Conservation (phyloP, 2,329 filamentous ascomycete genomes). For the Capronia coronata region DNA sequence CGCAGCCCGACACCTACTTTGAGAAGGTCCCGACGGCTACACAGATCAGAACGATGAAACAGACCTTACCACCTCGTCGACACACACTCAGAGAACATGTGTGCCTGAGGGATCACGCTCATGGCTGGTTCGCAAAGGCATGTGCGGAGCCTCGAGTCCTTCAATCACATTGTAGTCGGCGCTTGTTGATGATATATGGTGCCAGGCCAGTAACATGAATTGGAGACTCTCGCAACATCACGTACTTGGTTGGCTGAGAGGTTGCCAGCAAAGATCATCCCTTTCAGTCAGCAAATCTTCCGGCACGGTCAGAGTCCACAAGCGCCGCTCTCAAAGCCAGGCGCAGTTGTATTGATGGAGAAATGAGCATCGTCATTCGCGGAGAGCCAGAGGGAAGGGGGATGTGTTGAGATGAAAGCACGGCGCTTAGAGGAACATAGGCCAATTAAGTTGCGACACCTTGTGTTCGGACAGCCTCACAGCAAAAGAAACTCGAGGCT, state of each 20-base stretch:
- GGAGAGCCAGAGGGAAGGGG: conserved; percentile 8
- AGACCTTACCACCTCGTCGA: too few relatives aligned
- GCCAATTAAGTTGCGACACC: too few relatives aligned
- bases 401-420: conserved; percentile 5
- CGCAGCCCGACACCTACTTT: conserved; percentile 6
- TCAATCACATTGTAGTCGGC: conserved; percentile 17
- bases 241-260: conserved; percentile 18
- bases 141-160: conserved; percentile 9
- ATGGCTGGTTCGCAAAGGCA: background rate
- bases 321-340: conserved; percentile 16
- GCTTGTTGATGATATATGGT: conserved; percentile 11
- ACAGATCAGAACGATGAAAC: too few relatives aligned
- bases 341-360: conserved; percentile 9
- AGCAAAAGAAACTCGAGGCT: background rate
- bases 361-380: conserved; percentile 14
- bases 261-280: conserved; percentile 18
- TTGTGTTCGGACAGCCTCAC: too few relatives aligned
- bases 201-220: conserved; percentile 4
- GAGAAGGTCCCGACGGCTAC: background rate
- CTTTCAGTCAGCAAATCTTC: conserved; percentile 8
- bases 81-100: background rate
- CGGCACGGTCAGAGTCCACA: conserved; percentile 15
- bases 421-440: background rate
- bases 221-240: conserved; percentile 8
- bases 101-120: background rate